Base-by-base conservation (phyloP, 1,284 basidiomycete species). In the Melampsora americana region DNA sequence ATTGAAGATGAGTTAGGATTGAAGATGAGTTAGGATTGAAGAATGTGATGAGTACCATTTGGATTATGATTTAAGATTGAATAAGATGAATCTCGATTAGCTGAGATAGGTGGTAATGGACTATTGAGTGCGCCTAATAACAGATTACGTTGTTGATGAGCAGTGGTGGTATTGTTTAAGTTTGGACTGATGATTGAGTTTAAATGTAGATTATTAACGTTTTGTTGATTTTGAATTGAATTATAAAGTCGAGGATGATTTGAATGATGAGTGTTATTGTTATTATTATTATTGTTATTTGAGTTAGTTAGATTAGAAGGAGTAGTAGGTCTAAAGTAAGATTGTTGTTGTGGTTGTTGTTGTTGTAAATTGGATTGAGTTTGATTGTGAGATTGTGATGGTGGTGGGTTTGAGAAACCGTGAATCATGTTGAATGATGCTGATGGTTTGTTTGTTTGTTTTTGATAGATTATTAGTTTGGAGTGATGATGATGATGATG, bases 91-190 rank as follows among this genome's bases (percentile, higher is more conserved):
- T 71, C 69, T n/a, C 69, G 23, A 28, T 32, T 62, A 28, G 69
- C 32, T 9, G 69, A 61, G 26, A 71, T 18, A 28, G 69, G 69
- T 18, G 60, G 56, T 28, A 71, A 48, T 7, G 69, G 69, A 26
- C 59, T 66, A 53, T 73, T 73, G 62, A 73, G 71, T 28, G 71
- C 50, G 4, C 71, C 71, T 9, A 73, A 48, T 3, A 73, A 46
- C 18, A 73, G 48, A 30, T 73, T 73, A 23, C 71, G 71, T 66
- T 73, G 71, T 42, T 73, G 71, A 53, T 73, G 60, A 28, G 42
- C 60, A 26, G 56, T 69, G 35, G 68, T 59, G 59, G 26, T 71
- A n/a, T 12, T n/a, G 23, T 53, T 53, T n/a, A 71, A 46, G 69
- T 53, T 71, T 26, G 69, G 60, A 39, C 60, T 71, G 59, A 71